Percentiles rank a stretch among this genome's conserved stretches.
phyloP scores from a whole-genome alignment of 139 green algal species.

The Astrephomene gubernaculifera region DNA sequence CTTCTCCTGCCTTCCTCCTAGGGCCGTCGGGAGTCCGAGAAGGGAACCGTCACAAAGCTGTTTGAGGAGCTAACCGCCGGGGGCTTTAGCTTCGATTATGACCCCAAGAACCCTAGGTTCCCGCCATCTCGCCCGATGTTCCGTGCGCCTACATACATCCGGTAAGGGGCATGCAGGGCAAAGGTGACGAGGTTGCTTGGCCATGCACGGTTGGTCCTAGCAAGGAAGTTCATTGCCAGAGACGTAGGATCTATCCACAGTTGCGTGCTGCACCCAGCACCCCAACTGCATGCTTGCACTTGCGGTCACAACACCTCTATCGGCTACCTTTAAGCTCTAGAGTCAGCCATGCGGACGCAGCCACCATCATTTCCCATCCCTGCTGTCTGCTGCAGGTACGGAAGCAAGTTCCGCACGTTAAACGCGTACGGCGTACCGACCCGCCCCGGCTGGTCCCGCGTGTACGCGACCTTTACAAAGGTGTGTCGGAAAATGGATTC shows the following conservation, averaged over 20 bases:
- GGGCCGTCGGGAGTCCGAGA: slow-evolving; percentile 20
- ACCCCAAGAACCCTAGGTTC: neutral
- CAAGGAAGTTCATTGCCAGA: neutral
- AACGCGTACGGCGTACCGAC: slow-evolving; percentile 22
- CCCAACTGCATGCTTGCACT: no score
- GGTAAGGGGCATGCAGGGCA: neutral
- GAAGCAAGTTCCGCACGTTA: neutral
- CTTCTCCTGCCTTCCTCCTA: neutral
- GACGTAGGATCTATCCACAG: no score
- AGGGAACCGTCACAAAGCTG: neutral
- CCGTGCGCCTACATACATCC: neutral
- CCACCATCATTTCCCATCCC: neutral
- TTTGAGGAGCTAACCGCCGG: neutral
- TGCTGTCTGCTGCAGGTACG: neutral
- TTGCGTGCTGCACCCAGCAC: no score
- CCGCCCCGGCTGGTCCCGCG: slow-evolving; percentile 20
- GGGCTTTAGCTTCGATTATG: neutral
- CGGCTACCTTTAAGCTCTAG: neutral
- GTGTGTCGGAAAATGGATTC: neutral
- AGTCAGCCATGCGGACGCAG: neutral
- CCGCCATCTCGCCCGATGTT: neutral
- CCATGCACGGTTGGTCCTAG: neutral
- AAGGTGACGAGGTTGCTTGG: neutral
- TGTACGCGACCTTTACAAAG: neutral
- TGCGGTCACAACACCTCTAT: no score